A percentile compares a stretch with the other conserved stretches of the same genome.
Conservation (phyloP, 2,329 filamentous ascomycete species). For the Epichloe elymi region DNA sequence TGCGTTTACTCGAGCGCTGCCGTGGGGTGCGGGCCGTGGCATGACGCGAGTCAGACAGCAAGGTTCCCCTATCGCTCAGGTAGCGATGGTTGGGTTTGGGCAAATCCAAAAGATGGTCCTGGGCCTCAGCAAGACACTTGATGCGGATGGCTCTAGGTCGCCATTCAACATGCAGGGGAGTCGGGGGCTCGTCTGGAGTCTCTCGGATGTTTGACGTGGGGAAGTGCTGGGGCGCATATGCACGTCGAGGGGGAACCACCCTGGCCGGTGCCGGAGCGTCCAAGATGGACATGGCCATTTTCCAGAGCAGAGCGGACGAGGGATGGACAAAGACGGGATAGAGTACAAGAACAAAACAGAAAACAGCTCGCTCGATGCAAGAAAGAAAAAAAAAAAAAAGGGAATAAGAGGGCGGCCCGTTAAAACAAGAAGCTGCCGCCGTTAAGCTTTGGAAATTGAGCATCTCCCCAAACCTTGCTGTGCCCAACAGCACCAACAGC, state of each 20-base stretch:
- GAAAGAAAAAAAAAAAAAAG: not conserved
- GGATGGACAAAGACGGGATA: not conserved
- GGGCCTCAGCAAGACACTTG: not conserved
- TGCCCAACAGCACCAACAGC: not conserved
- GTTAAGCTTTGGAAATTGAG: not conserved
- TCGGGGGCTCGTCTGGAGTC: not conserved
- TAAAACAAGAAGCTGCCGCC: not conserved
- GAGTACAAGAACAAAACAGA: not conserved
- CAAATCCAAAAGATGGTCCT: constrained; percentile 7
- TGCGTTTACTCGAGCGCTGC: not conserved
- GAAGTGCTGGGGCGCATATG: constrained; percentile 4
- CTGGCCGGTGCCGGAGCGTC: not conserved
- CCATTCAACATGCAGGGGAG: not conserved
- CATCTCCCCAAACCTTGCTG: not conserved
- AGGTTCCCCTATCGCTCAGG: constrained; percentile 3
- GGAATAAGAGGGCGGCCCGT: too few species aligned
- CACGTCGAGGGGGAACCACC: not conserved
- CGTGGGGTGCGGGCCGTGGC: not conserved
- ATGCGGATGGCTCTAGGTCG: not conserved
- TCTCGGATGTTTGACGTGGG: constrained; percentile 9
- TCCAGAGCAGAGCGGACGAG: too few species aligned
- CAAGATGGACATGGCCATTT: constrained; percentile 1
- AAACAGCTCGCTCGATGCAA: not conserved
- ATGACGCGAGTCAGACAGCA: constrained; percentile 6
- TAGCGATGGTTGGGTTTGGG: constrained; percentile 8